Evolutionary conservation across 345 rosid genomes (phyloP).

Genomic region (Cochlearia excelsa): DNA sequence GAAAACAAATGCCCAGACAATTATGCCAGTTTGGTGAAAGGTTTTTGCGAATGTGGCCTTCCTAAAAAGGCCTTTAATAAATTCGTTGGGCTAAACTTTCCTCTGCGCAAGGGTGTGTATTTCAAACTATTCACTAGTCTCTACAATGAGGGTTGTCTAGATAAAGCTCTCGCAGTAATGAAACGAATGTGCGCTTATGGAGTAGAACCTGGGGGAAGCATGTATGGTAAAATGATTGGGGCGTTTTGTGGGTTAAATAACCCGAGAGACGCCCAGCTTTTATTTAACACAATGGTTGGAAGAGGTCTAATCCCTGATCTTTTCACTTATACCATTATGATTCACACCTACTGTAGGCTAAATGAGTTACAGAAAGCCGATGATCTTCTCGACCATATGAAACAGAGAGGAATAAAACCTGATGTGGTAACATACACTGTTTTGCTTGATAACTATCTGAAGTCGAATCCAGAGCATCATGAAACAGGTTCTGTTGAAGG

Average conservation of each 20-base stretch:
- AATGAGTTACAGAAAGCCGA: slow-evolving; percentile 43
- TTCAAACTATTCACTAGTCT: slow-evolving; percentile 47
- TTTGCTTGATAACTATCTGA: slow-evolving; percentile 47
- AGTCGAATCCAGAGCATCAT: slow-evolving; percentile 24
- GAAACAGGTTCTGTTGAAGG: slow-evolving; percentile 19
- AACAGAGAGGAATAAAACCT: slow-evolving; percentile 54
- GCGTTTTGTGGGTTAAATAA: slow-evolving; percentile 43
- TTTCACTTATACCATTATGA: slow-evolving; percentile 61
- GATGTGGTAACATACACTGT: slow-evolving; percentile 62
- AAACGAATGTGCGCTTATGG: slow-evolving; percentile 44
- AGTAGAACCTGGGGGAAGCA: slow-evolving; percentile 41
- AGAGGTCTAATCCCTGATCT: slow-evolving; percentile 50
- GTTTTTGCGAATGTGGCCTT: slow-evolving; percentile 52
- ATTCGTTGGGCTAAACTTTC: slow-evolving; percentile 37
- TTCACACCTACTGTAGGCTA: slow-evolving; percentile 51
- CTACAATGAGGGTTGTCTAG: slow-evolving; percentile 41
- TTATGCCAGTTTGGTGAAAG: slow-evolving; percentile 55
- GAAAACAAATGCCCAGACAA: slow-evolving; percentile 40
- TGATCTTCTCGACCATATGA: slow-evolving; percentile 53
- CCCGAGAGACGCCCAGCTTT: slow-evolving; percentile 38
- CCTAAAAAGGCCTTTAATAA: slow-evolving; percentile 43
- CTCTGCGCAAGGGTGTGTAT: slow-evolving; percentile 44
- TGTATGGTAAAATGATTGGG: slow-evolving; percentile 53
- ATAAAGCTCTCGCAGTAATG: slow-evolving; percentile 40
- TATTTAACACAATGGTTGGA: slow-evolving; percentile 38